phyloP scores from a whole-genome alignment of 2,329 filamentous ascomycete genomes.

The Fusarium foetens region DNA sequence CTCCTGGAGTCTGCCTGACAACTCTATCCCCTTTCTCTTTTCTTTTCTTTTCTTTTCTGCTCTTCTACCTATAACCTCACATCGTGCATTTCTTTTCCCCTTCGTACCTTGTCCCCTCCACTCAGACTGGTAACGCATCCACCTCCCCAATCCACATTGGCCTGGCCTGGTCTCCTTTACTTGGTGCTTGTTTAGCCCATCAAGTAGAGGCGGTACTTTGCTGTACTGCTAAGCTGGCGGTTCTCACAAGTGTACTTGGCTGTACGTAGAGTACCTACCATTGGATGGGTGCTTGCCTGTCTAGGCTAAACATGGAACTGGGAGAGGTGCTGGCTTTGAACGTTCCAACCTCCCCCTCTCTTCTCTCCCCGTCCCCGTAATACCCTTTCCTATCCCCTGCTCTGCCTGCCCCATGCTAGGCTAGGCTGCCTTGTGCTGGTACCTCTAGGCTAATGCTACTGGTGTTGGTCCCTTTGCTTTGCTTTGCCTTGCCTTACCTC shows the following conservation, averaged over 20 bases:
- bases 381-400: not conserved
- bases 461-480: slow-evolving; percentile 7
- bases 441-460: slow-evolving; percentile 1
- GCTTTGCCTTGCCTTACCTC: slow-evolving; percentile 1
- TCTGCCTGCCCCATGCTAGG: not conserved
- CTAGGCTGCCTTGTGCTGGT: slow-evolving; percentile 6
- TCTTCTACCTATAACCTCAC: not conserved
- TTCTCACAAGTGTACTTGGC: slow-evolving; percentile 13
- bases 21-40: not conserved
- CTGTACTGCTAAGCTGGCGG: not conserved
- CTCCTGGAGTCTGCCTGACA: not conserved
- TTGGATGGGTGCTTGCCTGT: slow-evolving; percentile 4
- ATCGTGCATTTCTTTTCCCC: not conserved
- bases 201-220: not conserved
- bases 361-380: slow-evolving; percentile 10
- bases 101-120: slow-evolving; percentile 15
- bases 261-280: slow-evolving; percentile 10
- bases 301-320: slow-evolving; percentile 25
- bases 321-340: not conserved
- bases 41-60: not conserved
- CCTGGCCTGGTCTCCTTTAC: slow-evolving; percentile 5
- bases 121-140: slow-evolving; percentile 6
- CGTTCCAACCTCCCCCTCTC: slow-evolving; percentile 22
- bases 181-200: slow-evolving; percentile 22
- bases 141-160: slow-evolving; percentile 20